These are phyloP conservation scores for Cubamyces lactineus DNA, from an alignment of 768 basidiomycete genomes.

Conservation along the genomic window DNA sequence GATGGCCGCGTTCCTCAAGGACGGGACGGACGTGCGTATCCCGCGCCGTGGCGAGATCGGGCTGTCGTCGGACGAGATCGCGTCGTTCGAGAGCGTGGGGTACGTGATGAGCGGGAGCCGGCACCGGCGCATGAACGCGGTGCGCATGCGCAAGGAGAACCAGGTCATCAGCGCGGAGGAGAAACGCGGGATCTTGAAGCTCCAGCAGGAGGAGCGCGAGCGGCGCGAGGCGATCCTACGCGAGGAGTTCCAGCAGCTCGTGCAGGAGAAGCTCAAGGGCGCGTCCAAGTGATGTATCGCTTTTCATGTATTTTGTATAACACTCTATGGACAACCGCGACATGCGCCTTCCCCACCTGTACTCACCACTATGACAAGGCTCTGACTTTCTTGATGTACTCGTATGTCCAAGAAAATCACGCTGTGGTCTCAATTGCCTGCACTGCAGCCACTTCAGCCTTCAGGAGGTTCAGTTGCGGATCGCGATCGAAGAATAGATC, in stretches of 20 bases:
- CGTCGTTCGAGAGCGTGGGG: slow-evolving; percentile 82
- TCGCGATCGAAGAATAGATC: background rate
- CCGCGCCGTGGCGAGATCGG: slow-evolving; percentile 99
- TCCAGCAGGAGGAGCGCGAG: slow-evolving; percentile 93
- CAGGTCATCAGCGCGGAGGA: slow-evolving; percentile 99
- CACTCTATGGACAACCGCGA: too few relatives aligned
- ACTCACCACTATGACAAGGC: too few relatives aligned
- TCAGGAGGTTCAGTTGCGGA: background rate
- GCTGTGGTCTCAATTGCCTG: too few relatives aligned
- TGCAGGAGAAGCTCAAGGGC: slow-evolving; percentile 69
- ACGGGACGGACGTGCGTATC: slow-evolving; percentile 80
- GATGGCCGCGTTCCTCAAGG: slow-evolving; percentile 96
- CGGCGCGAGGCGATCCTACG: slow-evolving; percentile 88
- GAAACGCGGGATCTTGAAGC: slow-evolving; percentile 92
- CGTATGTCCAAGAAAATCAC: too few relatives aligned
- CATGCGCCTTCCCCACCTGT: too few relatives aligned
- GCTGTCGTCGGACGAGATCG: slow-evolving; percentile 85
- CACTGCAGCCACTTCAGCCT: too few relatives aligned
- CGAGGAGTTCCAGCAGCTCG: slow-evolving; percentile 87
- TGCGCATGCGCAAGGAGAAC: slow-evolving; percentile 98
- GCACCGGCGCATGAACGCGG: slow-evolving; percentile 97
- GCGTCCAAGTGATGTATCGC: slow-evolving; percentile 15
- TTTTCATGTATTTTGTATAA: too few relatives aligned
- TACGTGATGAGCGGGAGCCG: slow-evolving; percentile 98
- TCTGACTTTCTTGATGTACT: too few relatives aligned